Evolutionary conservation across 139 green algal species (phyloP).

Genomic region (Micractinium conductrix): DNA sequence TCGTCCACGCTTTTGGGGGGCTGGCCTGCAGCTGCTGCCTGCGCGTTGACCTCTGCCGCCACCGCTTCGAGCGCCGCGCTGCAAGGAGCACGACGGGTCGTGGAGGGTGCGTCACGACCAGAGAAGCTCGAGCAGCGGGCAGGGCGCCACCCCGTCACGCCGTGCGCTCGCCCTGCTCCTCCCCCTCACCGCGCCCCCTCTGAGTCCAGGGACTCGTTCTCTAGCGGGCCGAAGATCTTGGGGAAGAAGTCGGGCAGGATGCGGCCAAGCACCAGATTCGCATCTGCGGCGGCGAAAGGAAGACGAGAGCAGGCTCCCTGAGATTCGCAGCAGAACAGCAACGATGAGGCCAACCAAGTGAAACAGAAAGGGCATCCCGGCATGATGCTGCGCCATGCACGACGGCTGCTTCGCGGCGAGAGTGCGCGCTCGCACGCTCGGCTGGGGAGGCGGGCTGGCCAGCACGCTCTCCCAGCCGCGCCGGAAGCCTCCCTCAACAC

Average conservation of each 20-base stretch:
- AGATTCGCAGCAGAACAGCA: too few relatives aligned
- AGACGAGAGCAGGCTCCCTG: too few relatives aligned
- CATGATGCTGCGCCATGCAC: too few relatives aligned
- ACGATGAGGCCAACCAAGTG: too few relatives aligned
- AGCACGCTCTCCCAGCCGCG: too few relatives aligned
- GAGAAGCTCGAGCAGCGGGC: neutral
- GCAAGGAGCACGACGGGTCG: conserved; percentile 9
- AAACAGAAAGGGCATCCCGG: too few relatives aligned
- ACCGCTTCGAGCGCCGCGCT: conserved; percentile 65
- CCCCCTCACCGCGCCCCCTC: conserved; percentile 46
- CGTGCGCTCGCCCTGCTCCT: neutral
- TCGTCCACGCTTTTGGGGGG: conserved; percentile 71
- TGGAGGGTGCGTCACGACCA: neutral
- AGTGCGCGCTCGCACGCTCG: too few relatives aligned
- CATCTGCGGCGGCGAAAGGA: conserved; percentile 62
- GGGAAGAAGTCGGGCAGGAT: conserved; percentile 95
- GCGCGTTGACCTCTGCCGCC: conserved; percentile 65
- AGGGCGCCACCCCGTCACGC: neutral
- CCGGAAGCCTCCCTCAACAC: too few relatives aligned
- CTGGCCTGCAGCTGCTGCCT: conserved; percentile 44
- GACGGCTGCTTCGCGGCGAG: too few relatives aligned
- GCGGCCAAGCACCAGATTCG: conserved; percentile 92
- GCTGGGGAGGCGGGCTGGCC: too few relatives aligned
- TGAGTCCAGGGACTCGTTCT: conserved; percentile 84
- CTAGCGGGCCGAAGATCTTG: conserved; percentile 87